A percentile compares a stretch with the other conserved stretches of the same genome.
Conservation (phyloP, 2,329 filamentous ascomycete genomes). For the Aspergillus sp. region DNA sequence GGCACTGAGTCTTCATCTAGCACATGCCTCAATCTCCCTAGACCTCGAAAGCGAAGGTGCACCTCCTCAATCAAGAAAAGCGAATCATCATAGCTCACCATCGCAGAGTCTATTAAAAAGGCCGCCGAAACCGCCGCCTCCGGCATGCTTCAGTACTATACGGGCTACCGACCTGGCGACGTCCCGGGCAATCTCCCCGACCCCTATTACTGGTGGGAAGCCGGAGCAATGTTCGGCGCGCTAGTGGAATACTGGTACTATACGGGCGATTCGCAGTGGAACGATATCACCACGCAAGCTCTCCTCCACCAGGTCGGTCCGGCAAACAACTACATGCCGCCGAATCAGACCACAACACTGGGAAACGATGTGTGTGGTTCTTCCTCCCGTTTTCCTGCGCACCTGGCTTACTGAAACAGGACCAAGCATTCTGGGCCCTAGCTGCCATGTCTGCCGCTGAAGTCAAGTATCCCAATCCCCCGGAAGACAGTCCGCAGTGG, state of each 20-base stretch:
- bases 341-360: slow-evolving; percentile 39
- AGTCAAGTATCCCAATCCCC: slow-evolving; percentile 30
- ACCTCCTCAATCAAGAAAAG: neutral
- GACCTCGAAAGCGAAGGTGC: slow-evolving; percentile 1
- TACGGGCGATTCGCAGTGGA: slow-evolving; percentile 42
- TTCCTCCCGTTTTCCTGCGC: too few species aligned
- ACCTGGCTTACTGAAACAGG: slow-evolving; percentile 17
- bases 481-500: slow-evolving; percentile 65
- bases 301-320: slow-evolving; percentile 40
- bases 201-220: slow-evolving; percentile 63
- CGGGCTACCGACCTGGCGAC: slow-evolving; percentile 40
- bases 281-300: slow-evolving; percentile 35
- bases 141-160: slow-evolving; percentile 50
- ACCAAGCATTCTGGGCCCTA: slow-evolving; percentile 59
- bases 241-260: slow-evolving; percentile 45
- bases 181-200: slow-evolving; percentile 46
- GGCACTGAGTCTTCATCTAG: neutral
- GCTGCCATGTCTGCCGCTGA: slow-evolving; percentile 58
- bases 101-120: slow-evolving; percentile 41
- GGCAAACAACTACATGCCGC: slow-evolving; percentile 39
- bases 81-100: neutral
- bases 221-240: slow-evolving; percentile 52
- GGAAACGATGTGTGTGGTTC: slow-evolving; percentile 47
- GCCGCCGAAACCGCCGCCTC: slow-evolving; percentile 40
- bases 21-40: slow-evolving; percentile 2